phyloP scores from a whole-genome alignment of 208 protist species.

The Leishmania major region DNA sequence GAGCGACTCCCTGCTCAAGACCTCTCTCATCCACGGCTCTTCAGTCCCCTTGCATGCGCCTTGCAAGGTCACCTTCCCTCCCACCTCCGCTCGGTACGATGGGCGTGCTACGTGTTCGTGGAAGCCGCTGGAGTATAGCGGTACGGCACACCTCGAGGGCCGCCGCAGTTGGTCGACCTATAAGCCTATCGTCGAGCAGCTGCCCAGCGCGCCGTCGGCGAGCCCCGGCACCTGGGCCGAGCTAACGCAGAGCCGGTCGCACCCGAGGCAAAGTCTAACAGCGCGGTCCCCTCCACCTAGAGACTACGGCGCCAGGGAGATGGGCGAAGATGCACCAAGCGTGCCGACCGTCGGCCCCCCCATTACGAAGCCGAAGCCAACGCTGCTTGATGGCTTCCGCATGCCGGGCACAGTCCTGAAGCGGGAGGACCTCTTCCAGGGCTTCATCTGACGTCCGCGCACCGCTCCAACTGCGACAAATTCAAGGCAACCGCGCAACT shows the following conservation, averaged over 20 bases:
- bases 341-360: not conserved
- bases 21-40: conserved; percentile 15
- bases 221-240: conserved; percentile 13
- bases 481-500: not conserved
- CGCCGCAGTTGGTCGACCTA: not conserved
- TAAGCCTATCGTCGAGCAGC: conserved; percentile 12
- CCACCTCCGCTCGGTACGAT: not conserved
- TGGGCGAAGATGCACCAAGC: not conserved
- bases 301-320: not conserved
- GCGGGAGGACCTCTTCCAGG: conserved; percentile 33
- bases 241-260: not conserved
- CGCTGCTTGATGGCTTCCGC: conserved; percentile 22
- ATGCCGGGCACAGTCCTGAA: conserved; percentile 31
- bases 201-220: not conserved
- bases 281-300: not conserved
- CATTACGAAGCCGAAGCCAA: not conserved
- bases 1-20: conserved; percentile 12
- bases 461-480: not conserved
- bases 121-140: conserved; percentile 4
- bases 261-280: not conserved
- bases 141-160: not conserved
- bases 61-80: not conserved
- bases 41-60: not conserved
- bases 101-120: not conserved
- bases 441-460: not conserved